Evolutionary conservation across 176 grass and related monocot species (phyloP), one percentile per base, ranked within the genome.

Genomic region (Juncus inflexus): DNA sequence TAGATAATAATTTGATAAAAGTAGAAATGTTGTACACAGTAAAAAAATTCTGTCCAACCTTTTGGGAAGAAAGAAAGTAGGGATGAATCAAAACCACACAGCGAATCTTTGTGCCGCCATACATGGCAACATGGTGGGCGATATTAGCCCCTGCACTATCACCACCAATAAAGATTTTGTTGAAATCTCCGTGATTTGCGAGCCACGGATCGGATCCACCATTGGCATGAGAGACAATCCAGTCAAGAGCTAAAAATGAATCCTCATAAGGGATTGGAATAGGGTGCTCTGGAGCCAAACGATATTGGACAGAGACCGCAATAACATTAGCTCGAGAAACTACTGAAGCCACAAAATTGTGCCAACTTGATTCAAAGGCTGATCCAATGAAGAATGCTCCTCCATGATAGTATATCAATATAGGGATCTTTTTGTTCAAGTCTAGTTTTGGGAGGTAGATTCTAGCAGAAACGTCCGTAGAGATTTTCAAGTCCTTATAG

Each of bases 91-190:
- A 41, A 15, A 83, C 50, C 40, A 83, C 65, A 2, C 82, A 73
- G 12, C 40, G 41, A 37, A 91, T 63, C 55, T 60, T 66, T n/a
- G 83, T 66, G 62, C 81, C 67, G 14, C 84, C 87, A 37, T 88
- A 78, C 87, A 91, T 83, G 1, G 71, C 82, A 50, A 72, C 50
- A 75, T 89, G 79, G 74, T 91, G 87, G 3, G 82, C 77, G 7
- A 91, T 86, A 80, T 89, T 97, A 16, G 65, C 87, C 5, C 85
- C 87, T 0, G 92, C 77, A 57, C 92, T 91, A 55, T 89, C 84
- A 0, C 92, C 92, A 9, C 87, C 85, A 39, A 91, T 50, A 60
- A 80, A 84, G 42, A 91, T 52, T 40, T 66, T 74, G 9, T 52
- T 62, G 43, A 97, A 77, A 78, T 97, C 87, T 15, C 76, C 92